A percentile compares a stretch with the other conserved stretches of the same genome.
Conservation (phyloP, 2,329 filamentous ascomycete genomes). For the Xylariales sp. region DNA sequence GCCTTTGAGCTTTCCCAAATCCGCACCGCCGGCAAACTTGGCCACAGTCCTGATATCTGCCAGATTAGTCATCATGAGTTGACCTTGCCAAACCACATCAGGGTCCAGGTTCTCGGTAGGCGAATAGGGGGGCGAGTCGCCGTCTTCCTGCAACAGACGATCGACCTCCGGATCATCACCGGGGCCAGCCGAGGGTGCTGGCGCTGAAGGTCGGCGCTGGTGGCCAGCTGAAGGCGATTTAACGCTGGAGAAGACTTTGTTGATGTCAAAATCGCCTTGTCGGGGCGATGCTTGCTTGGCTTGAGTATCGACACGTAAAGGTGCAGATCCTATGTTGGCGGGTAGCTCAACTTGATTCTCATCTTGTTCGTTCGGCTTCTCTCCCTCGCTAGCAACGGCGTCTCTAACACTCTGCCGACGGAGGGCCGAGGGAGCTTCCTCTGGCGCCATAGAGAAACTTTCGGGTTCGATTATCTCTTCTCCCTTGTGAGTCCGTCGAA, state of each 20-base stretch:
- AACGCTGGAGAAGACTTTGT: conserved; percentile 79
- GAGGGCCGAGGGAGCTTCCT: conserved; percentile 33
- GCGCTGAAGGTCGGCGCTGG: conserved; percentile 44
- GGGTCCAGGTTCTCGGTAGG: conserved; percentile 71
- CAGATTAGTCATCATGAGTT: conserved; percentile 69
- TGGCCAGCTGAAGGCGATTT: conserved; percentile 61
- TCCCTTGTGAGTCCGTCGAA: conserved; percentile 89
- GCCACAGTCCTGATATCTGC: conserved; percentile 73
- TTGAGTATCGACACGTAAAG: conserved; percentile 42
- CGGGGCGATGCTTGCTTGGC: conserved; percentile 43
- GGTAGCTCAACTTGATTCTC: conserved; percentile 22
- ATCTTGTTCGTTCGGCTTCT: conserved; percentile 13
- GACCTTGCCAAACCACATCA: conserved; percentile 73
- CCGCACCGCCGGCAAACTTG: conserved; percentile 78
- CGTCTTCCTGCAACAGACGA: conserved; percentile 76
- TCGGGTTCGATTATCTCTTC: conserved; percentile 86
- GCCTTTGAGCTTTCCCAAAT: conserved; percentile 53
- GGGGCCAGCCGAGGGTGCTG: conserved; percentile 45
- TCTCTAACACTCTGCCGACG: conserved; percentile 31
- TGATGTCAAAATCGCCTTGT: conserved; percentile 69
- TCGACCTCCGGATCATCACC: conserved; percentile 87
- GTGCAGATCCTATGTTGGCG: conserved; percentile 24
- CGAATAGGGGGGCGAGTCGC: conserved; percentile 76
- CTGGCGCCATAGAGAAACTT: conserved; percentile 30
- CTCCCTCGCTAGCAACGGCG: conserved; percentile 14